Conservation (phyloP, 495 filamentous ascomycete species). For the Letharia columbiana region DNA sequence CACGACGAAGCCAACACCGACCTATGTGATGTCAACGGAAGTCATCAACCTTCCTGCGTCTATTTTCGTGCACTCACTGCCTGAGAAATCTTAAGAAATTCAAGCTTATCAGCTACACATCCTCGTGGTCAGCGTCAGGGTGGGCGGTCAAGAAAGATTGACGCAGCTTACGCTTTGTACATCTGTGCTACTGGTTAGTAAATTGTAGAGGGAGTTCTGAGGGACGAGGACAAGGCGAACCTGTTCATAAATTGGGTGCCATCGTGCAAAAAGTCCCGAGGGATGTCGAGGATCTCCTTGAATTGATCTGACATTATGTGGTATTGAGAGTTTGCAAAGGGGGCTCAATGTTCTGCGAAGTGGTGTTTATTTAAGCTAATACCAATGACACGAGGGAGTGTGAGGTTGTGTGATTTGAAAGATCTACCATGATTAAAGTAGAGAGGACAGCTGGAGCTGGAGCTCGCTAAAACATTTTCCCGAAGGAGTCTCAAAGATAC, state of each 20-base stretch:
- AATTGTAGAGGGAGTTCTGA: neutral
- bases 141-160: neutral
- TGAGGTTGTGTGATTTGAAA: neutral
- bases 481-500: neutral
- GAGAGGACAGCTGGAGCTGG: conserved; percentile 10
- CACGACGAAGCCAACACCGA: conserved; percentile 79
- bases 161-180: conserved; percentile 63
- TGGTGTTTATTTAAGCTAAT: neutral
- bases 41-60: neutral
- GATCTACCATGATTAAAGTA: neutral
- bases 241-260: conserved; percentile 71
- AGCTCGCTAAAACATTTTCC: conserved; percentile 1
- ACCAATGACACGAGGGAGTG: neutral
- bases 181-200: conserved; percentile 32
- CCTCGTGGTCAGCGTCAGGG: neutral
- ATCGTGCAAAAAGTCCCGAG: conserved; percentile 72
- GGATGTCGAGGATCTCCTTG: conserved; percentile 72
- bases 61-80: conserved; percentile 46
- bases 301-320: conserved; percentile 61
- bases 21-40: neutral
- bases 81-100: conserved; percentile 92
- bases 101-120: conserved; percentile 59
- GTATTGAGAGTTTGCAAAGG: neutral
- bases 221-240: conserved; percentile 6
- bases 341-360: too few relatives aligned